A percentile compares a stretch with the other conserved stretches of the same genome.
These are phyloP conservation scores for Aspergillaceae sp. DNA, from an alignment of 2,329 filamentous ascomycete genomes.

Conservation along the genomic window DNA sequence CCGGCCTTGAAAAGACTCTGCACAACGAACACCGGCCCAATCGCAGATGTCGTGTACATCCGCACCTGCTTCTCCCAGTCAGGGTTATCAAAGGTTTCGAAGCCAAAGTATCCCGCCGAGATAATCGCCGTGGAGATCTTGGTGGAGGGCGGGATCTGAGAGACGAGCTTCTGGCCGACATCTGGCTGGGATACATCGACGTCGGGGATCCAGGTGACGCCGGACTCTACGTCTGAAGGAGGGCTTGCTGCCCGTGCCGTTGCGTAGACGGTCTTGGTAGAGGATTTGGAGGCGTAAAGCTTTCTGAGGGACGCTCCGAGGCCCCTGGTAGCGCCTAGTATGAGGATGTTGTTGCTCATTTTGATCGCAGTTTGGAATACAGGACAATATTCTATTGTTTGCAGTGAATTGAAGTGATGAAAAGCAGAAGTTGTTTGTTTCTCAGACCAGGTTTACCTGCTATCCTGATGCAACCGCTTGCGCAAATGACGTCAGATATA, in stretches of 20 bases:
- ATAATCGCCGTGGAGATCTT: conserved; percentile 52
- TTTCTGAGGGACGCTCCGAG: conserved; percentile 55
- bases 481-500: conserved; percentile 12
- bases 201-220: conserved; percentile 49
- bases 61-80: conserved; percentile 58
- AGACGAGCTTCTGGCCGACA: conserved; percentile 42
- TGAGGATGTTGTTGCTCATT: conserved; percentile 41
- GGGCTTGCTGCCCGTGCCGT: conserved; percentile 46
- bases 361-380: neutral
- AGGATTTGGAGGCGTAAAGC: conserved; percentile 44
- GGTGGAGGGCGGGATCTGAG: conserved; percentile 40
- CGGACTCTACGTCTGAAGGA: conserved; percentile 33
- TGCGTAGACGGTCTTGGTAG: conserved; percentile 46
- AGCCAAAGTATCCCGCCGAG: conserved; percentile 60
- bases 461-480: conserved; percentile 8
- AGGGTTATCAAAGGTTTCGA: conserved; percentile 56
- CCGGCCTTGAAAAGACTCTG: conserved; percentile 52
- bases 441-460: neutral
- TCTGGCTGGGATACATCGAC: conserved; percentile 48
- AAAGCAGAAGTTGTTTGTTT: neutral
- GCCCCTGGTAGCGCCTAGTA: conserved; percentile 61
- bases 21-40: conserved; percentile 59
- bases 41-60: conserved; percentile 61
- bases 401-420: too few species aligned
- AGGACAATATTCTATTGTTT: too few species aligned